Evolutionary conservation across 371 early-diverging fungal genomes (phyloP), one percentile per base, ranked within the genome.

Genomic region (Mortierella sp.): DNA sequence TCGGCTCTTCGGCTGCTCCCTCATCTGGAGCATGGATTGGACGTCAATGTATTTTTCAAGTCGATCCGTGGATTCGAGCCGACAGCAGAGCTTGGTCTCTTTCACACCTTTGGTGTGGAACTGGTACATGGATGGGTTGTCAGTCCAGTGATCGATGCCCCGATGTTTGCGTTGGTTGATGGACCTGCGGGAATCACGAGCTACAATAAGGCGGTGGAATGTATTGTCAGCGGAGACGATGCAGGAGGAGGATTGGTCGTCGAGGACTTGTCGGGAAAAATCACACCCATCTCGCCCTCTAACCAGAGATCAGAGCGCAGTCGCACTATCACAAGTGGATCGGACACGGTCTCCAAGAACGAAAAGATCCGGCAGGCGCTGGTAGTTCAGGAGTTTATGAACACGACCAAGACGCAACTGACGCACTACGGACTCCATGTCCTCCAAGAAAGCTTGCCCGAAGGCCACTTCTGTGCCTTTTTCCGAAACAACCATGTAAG

Each of bases 401-500:
- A 90, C 31, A 67, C 86, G 11, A 96, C 93, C 4, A 94, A 95
- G 7, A 93, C 96, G 19, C 97, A 97, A 80, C 86, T 98, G 53
- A 97, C 97, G 0, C 91, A 91, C 26, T 91, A 92, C 74, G 97
- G 98, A 2, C 87, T 97, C 41, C 85, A 87, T 22, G 71, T 88
- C 31, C 88, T 97, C 50, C 79, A 87, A 24, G 91, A 91, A 24
- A 80, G 90, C 40, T 86, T 96, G 44, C 93, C 93, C 2, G 86
- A 88, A 5, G 85, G 89, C 34, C 86, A 89, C 3, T 86, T 96
- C 22, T 90, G 92, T 66, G 96, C 96, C 31, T 85, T 97, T 40
- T 98, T 98, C 89, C 88, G 98, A 53, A 97, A 97, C 85, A 98
- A 98, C 82, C 98, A 98, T 79, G 93, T 91, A 89, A 88, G 79